These are phyloP conservation scores for Thraustochytrium striatum DNA, from an alignment of 352 stramenopile species.

Conservation along the genomic window DNA sequence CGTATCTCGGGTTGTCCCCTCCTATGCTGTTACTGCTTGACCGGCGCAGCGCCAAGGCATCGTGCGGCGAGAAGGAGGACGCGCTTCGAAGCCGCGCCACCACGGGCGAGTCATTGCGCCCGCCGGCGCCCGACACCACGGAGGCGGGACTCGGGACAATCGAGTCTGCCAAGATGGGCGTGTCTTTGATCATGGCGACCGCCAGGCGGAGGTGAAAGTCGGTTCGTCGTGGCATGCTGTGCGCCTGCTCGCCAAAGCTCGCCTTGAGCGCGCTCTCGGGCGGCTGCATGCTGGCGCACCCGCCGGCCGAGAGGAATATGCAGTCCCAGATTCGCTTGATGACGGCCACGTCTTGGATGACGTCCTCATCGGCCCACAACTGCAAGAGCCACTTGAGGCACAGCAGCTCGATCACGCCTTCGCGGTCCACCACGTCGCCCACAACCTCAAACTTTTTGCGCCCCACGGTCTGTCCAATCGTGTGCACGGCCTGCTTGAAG, in stretches of 20 bases:
- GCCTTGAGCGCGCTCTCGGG: slow-evolving; percentile 15
- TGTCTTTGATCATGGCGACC: slow-evolving; percentile 38
- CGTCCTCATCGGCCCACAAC: slow-evolving; percentile 32
- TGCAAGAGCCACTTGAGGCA: slow-evolving; percentile 40
- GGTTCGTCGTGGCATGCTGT: neutral
- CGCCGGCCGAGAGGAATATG: slow-evolving; percentile 20
- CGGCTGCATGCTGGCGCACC: slow-evolving; percentile 4
- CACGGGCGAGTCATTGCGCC: neutral
- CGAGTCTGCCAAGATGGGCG: slow-evolving; percentile 12
- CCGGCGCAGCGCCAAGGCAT: too few relatives aligned
- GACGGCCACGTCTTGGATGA: slow-evolving; percentile 8
- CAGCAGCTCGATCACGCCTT: slow-evolving; percentile 17
- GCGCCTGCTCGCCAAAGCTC: neutral
- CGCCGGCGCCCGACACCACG: neutral
- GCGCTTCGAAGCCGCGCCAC: neutral
- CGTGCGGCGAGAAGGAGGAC: neutral
- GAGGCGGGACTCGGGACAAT: neutral
- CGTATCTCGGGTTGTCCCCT: neutral
- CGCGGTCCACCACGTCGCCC: slow-evolving; percentile 1
- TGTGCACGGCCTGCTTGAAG: slow-evolving; percentile 14
- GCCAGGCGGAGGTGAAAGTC: slow-evolving; percentile 46
- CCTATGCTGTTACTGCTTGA: neutral
- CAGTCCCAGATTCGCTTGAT: slow-evolving; percentile 45
- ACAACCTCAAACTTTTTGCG: slow-evolving; percentile 13
- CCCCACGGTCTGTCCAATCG: neutral